These are phyloP conservation scores for Leucosporidium scottii DNA, from an alignment of 768 basidiomycete genomes.

Conservation along the genomic window DNA sequence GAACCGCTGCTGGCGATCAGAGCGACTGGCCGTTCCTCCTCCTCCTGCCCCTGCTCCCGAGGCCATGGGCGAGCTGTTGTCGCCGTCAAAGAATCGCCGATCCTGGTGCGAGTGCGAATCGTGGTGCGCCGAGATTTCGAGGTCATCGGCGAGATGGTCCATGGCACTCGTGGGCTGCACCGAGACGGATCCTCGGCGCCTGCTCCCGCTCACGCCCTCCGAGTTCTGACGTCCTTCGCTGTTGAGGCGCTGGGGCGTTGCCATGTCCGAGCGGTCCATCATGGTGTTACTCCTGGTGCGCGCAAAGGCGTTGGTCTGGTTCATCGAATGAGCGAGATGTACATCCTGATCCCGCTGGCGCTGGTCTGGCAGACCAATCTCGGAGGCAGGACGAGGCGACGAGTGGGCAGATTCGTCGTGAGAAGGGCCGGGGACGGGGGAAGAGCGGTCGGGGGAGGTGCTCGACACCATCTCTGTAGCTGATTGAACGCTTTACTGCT, in stretches of 20 bases:
- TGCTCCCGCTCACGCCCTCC: slow-evolving; percentile 11
- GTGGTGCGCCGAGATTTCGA: slow-evolving; percentile 26
- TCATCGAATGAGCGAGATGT: slow-evolving; percentile 23
- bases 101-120: slow-evolving; percentile 8
- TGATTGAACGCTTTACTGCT: not conserved
- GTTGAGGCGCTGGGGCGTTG: slow-evolving; percentile 7
- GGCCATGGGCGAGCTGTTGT: not conserved
- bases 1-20: not conserved
- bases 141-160: slow-evolving; percentile 32
- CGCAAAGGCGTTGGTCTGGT: not conserved
- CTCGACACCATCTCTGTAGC: not conserved
- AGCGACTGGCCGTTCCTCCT: not conserved
- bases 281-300: slow-evolving; percentile 17
- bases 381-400: slow-evolving; percentile 16
- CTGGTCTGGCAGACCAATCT: slow-evolving; percentile 7
- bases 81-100: slow-evolving; percentile 13
- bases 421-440: not conserved
- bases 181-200: not conserved
- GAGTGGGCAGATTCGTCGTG: slow-evolving; percentile 3
- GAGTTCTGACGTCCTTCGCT: not conserved
- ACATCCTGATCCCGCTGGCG: slow-evolving; percentile 21
- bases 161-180: slow-evolving; percentile 15
- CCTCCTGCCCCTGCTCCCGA: slow-evolving; percentile 2
- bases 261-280: slow-evolving; percentile 5
- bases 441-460: not conserved